These are phyloP conservation scores for Tetradesmus lagerheimii DNA, from an alignment of 139 green algal genomes.

Conservation along the genomic window DNA sequence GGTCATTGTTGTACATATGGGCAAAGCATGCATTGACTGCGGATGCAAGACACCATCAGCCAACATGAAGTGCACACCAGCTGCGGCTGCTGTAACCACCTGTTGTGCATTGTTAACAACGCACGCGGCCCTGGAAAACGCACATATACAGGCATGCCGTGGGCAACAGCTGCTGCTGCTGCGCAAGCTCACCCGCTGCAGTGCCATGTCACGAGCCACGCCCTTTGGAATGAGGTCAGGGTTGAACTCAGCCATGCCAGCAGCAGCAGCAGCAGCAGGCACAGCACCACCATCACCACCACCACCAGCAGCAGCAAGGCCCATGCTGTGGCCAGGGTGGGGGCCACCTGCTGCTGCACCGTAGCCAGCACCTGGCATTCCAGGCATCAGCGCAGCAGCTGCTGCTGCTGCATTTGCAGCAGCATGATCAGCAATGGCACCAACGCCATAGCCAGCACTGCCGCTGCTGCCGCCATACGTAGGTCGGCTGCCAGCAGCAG, in stretches of 20 bases:
- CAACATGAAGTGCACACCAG: no score
- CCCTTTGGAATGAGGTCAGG: conserved; percentile 37
- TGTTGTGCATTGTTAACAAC: no score
- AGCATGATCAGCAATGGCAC: not conserved
- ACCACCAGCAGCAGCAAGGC: not conserved
- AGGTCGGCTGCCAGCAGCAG: not conserved
- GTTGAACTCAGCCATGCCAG: not conserved
- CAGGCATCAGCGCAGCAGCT: not conserved
- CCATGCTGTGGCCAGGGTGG: not conserved
- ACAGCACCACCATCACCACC: not conserved
- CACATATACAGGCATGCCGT: no score
- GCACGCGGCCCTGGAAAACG: no score
- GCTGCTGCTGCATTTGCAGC: not conserved
- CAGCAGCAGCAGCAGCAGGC: not conserved
- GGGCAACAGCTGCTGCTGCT: no score
- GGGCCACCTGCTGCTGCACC: not conserved
- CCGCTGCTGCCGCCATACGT: not conserved
- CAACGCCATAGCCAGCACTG: not conserved
- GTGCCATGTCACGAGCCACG: conserved; percentile 28
- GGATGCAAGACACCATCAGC: no score
- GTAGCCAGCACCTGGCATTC: not conserved
- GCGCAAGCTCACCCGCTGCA: conserved; percentile 17
- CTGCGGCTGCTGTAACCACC: no score
- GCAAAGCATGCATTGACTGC: no score
- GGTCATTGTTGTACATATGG: no score